Evolutionary conservation across 345 rosid species (phyloP).

Genomic region (Trapa bicornis): DNA sequence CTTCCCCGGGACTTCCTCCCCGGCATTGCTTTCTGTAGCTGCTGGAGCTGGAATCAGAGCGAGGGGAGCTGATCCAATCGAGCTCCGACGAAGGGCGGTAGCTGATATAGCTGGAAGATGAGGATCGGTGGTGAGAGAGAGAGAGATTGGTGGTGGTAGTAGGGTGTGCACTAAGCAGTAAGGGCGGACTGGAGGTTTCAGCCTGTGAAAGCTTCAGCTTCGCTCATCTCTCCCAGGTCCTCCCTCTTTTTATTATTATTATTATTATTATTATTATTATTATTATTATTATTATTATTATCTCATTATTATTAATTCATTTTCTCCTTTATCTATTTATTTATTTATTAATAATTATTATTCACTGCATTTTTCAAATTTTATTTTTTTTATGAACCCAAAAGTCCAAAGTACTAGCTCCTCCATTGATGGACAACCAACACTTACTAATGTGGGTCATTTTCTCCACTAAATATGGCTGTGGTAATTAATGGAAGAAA

Average conservation of each 20-base stretch:
- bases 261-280: not conserved
- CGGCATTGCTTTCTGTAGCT: not conserved
- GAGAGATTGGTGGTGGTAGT: not conserved
- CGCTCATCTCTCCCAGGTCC: not conserved
- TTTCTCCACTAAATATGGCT: too few species aligned
- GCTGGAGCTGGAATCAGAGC: not conserved
- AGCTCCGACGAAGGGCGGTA: not conserved
- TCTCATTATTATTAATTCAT: not conserved
- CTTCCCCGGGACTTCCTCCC: not conserved
- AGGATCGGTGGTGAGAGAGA: not conserved
- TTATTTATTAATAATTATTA: too few species aligned
- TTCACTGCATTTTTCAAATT: too few species aligned
- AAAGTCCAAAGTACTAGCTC: too few species aligned
- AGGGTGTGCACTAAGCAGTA: not conserved
- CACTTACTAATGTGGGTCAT: too few species aligned
- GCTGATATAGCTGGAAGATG: not conserved
- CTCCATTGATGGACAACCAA: too few species aligned
- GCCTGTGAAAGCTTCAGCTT: constrained; percentile 1
- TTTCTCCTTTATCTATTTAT: not conserved
- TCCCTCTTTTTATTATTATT: not conserved
- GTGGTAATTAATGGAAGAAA: too few species aligned
- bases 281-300: not conserved
- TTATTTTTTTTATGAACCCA: too few species aligned
- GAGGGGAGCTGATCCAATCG: constrained; percentile 1
- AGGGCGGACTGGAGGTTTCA: not conserved